Evolutionary conservation across 345 rosid genomes (phyloP), one percentile per base, ranked within the genome.

Genomic region (Kandelia obovata): DNA sequence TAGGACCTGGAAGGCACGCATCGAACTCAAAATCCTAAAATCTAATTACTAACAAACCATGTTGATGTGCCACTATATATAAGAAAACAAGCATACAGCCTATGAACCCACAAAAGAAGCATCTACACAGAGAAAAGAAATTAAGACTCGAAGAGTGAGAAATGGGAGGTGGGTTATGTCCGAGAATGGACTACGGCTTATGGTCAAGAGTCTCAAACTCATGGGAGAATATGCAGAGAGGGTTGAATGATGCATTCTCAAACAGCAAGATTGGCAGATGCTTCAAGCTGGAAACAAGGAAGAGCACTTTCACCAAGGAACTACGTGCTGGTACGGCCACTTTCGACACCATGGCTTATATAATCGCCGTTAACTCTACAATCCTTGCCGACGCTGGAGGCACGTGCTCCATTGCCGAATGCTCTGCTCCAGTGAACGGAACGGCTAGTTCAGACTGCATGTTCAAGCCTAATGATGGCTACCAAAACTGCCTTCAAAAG

Each of bases 321-420:
- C 79, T 91, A 19, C 82, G 98, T 37, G 98, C 97, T 2, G 97
- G 86, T 0, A 89, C 95, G 0, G 96, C 97, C 60, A 94, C 98
- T 47, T 94, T 93, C 68, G 85, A 91, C n/a, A 94, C 98, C 16
- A 88, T 93, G 97, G 96, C 97, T 30, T 94, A 94, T 66, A 91
- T 94, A 71, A 88, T 94, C 60, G 81, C 94, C 6, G 92, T 91
- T 49, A 94, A 94, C 73, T 91, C 97, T 58, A 91, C 94, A 72
- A 88, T 94, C 69, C 69, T 93, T 17, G 62, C 90, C 2, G 96
- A 89, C 75, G 86, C 98, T 20, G 98, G 98, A 0, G 96, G 88
- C 26, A 79, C 82, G 0, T 93, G 97, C 83, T 85, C 95, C 46
- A n/a, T 74, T 57, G 66, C 79, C 0, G 88, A 87, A 77, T 89